Base-by-base conservation (phyloP, 139 green algal genomes). In the Chlamydomonas sp. region DNA sequence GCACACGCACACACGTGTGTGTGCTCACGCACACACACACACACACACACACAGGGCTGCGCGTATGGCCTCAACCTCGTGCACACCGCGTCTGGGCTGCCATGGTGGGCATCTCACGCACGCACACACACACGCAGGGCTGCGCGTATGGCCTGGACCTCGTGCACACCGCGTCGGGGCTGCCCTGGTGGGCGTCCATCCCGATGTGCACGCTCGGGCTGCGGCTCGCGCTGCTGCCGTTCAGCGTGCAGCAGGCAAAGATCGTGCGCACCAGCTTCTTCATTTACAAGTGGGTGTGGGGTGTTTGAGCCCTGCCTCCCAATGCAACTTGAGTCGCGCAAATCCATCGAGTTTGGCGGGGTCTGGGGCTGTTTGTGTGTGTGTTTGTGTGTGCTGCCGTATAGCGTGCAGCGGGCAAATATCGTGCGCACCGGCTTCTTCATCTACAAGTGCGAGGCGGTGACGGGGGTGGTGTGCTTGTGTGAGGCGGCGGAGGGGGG, bases 121-220 rank as follows among this genome's bases (percentile, higher is more conserved):
- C 20, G 16, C 43, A 54, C 43, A 54, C 43, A 54, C 20, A 26
- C 43, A 13, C 43, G 20, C 43, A 62, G 28, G 30, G 29, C 26
- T 61, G 43, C 10, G 65, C 65, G 13, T 8, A 71, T 4, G 43
- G 43, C 16, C 13, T 71, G 5, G 43, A 71, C 28, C 62, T 39
- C 43, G 65, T 61, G 10, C 65, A 71, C 31, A 62, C 39, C 8
- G 62, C 43, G 30, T 63, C 29, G 4, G 75, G 76, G 3, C 67
- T 84, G n/a, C 81, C 81, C 13, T 87, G 81, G 81, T 83, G 69
- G 65, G 73, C 73, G 16, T 72, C 67, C 65, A 87, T 87, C 63
- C 81, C 81, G 0, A 22, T 78, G 20, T 75, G 70, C 48, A 83
- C 81, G 1, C 16, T 83, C 2, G 50, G 54, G 10, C 65, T 87